A percentile compares a stretch with the other conserved stretches of the same genome.
phyloP scores from a whole-genome alignment of 192 early-diverging fungal genomes.

The Phycomyces nitens region DNA sequence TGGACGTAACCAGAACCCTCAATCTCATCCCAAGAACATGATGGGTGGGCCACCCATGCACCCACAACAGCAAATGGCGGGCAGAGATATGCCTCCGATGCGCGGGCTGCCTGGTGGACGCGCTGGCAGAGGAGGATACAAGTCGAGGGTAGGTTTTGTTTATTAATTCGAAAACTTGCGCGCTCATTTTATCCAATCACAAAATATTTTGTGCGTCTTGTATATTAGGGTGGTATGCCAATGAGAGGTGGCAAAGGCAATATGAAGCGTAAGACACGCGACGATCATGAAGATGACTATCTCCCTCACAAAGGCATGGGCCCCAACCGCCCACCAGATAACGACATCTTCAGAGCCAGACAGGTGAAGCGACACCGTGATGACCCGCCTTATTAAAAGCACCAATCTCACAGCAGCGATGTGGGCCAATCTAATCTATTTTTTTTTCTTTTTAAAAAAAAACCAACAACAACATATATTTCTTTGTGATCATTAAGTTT shows the following conservation, averaged over 20 bases:
- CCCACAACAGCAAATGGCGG: conserved; percentile 1
- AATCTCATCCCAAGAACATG: conserved; percentile 11
- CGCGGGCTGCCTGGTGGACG: conserved; percentile 16
- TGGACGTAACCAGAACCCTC: conserved; percentile 1
- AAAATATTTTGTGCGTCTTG: not conserved
- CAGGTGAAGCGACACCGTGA: conserved; percentile 41
- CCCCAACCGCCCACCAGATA: conserved; percentile 54
- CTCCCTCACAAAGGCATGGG: conserved; percentile 36
- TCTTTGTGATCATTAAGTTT: conserved; percentile 5
- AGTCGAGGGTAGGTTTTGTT: conserved; percentile 30
- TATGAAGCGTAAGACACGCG: conserved; percentile 41
- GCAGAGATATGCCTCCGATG: conserved; percentile 21
- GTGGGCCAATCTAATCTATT: too few relatives aligned
- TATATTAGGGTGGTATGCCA: conserved; percentile 12
- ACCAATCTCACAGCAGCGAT: too few relatives aligned
- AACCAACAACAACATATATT: too few relatives aligned
- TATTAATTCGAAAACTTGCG: not conserved
- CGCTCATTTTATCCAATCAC: not conserved
- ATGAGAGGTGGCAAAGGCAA: conserved; percentile 22
- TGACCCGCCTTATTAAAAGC: conserved; percentile 24
- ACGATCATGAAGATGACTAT: conserved; percentile 45
- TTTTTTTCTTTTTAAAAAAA: not conserved
- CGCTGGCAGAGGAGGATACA: conserved; percentile 25
- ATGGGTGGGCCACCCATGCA: conserved; percentile 24
- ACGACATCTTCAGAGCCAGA: conserved; percentile 48